phyloP scores from a whole-genome alignment of 163 green algal genomes.

The Chlamydomonas reinhardtii region DNA sequence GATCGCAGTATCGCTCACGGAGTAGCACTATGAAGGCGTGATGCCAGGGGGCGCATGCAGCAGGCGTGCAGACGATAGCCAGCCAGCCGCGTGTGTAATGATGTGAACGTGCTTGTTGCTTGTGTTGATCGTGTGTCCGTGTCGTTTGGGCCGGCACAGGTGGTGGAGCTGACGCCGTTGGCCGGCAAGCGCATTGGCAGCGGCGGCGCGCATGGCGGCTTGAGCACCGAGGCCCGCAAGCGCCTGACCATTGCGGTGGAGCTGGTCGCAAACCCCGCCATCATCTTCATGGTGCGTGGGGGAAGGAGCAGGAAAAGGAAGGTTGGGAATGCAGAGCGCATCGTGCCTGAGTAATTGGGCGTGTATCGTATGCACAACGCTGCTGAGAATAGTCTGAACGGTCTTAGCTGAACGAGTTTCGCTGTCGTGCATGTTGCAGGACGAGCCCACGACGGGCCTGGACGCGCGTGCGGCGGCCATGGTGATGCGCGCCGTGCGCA shows the following conservation, averaged over 20 bases:
- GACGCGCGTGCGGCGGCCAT: constrained; percentile 52
- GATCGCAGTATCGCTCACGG: too few species aligned
- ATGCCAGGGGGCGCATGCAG: too few species aligned
- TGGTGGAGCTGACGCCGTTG: constrained; percentile 58
- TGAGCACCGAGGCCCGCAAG: constrained; percentile 40
- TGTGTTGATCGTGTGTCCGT: background rate
- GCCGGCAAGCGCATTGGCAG: background rate
- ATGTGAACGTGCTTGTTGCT: too few species aligned
- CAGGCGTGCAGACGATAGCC: too few species aligned
- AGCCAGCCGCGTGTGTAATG: too few species aligned
- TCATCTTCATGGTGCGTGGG: constrained; percentile 61
- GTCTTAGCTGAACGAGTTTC: too few species aligned
- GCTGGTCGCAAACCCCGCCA: constrained; percentile 74
- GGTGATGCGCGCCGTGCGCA: constrained; percentile 69
- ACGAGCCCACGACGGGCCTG: constrained; percentile 19
- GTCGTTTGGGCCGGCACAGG: constrained; percentile 3
- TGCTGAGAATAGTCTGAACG: too few species aligned
- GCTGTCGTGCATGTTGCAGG: background rate
- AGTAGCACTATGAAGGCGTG: too few species aligned
- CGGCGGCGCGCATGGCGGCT: background rate
- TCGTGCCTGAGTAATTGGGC: too few species aligned
- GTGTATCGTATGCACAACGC: too few species aligned
- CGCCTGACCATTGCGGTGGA: constrained; percentile 79
- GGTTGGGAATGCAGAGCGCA: too few species aligned
- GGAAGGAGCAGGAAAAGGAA: too few species aligned